A percentile compares a stretch with the other conserved stretches of the same genome.
Evolutionary conservation across 1,139 yeast species (phyloP).

Genomic region (Candida sanyaensis): DNA sequence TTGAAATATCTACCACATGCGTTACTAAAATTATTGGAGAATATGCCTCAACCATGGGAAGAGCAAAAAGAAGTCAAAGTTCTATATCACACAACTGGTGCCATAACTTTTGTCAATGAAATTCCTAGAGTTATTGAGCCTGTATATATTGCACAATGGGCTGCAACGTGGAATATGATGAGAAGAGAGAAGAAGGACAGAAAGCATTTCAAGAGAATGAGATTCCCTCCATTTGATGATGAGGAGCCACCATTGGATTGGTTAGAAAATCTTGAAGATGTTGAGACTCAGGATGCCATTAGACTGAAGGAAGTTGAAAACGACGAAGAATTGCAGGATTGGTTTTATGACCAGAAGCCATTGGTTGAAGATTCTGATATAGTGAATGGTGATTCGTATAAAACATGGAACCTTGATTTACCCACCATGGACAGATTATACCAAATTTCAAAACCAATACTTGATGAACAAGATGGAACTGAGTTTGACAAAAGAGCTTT

Average conservation of each 20-base stretch:
- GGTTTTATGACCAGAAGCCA: slow-evolving; percentile 84
- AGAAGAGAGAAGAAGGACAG: slow-evolving; percentile 91
- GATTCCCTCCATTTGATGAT: slow-evolving; percentile 96
- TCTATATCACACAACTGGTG: slow-evolving; percentile 87
- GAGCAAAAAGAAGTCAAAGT: slow-evolving; percentile 81
- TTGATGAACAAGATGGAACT: slow-evolving; percentile 56
- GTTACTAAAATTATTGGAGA: slow-evolving; percentile 80
- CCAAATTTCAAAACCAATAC: slow-evolving; percentile 67
- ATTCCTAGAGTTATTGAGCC: slow-evolving; percentile 92
- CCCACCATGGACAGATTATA: slow-evolving; percentile 67
- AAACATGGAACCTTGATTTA: slow-evolving; percentile 66
- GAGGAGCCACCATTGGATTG: slow-evolving; percentile 93
- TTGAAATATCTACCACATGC: slow-evolving; percentile 97
- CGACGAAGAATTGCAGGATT: slow-evolving; percentile 64
- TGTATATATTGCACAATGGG: slow-evolving; percentile 93
- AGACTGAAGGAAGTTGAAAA: slow-evolving; percentile 63
- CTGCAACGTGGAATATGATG: slow-evolving; percentile 90
- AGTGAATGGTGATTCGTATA: slow-evolving; percentile 79
- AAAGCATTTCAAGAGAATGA: slow-evolving; percentile 84
- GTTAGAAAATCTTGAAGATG: slow-evolving; percentile 72
- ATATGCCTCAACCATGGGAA: slow-evolving; percentile 99
- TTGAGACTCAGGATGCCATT: slow-evolving; percentile 72
- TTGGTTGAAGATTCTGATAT: slow-evolving; percentile 53
- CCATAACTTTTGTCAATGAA: slow-evolving; percentile 93
- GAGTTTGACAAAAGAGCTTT: slow-evolving; percentile 78